Evolutionary conservation across 805 yeast species (phyloP).

Genomic region (Scheffersomyces spartinae): DNA sequence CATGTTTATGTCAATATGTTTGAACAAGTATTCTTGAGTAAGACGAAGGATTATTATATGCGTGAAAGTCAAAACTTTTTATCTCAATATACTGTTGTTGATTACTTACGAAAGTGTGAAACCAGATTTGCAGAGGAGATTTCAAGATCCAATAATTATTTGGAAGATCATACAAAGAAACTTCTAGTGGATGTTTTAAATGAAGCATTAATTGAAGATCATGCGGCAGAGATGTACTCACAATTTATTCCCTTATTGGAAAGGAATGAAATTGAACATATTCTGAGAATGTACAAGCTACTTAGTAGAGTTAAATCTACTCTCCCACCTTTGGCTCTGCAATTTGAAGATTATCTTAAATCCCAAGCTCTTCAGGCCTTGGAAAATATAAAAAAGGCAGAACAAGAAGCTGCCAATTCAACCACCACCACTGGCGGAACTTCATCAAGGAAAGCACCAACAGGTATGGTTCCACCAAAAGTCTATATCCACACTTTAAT

Average conservation of each 20-base stretch:
- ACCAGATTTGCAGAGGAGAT: slow-evolving; percentile 76
- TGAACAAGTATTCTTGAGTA: slow-evolving; percentile 64
- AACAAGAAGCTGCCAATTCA: slow-evolving; percentile 11
- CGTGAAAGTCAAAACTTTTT: slow-evolving; percentile 60
- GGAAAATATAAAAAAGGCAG: slow-evolving; percentile 35
- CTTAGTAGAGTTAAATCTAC: slow-evolving; percentile 72
- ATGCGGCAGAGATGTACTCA: slow-evolving; percentile 61
- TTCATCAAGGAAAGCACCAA: slow-evolving; percentile 4
- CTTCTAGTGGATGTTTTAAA: slow-evolving; percentile 69
- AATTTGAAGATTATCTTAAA: slow-evolving; percentile 64
- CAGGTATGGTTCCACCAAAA: slow-evolving; percentile 46
- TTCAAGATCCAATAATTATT: slow-evolving; percentile 60
- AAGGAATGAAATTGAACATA: slow-evolving; percentile 59
- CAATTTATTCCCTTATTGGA: slow-evolving; percentile 71
- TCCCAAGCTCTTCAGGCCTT: slow-evolving; percentile 50
- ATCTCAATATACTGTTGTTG: slow-evolving; percentile 70
- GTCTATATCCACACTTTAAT: slow-evolving; percentile 70
- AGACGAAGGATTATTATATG: slow-evolving; percentile 48
- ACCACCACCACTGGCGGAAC: slow-evolving; percentile 5
- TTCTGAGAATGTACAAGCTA: slow-evolving; percentile 64
- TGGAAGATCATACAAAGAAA: slow-evolving; percentile 78
- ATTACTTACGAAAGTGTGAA: slow-evolving; percentile 81
- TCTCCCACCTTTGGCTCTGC: slow-evolving; percentile 62
- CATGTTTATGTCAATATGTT: slow-evolving; percentile 72
- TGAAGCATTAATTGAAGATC: slow-evolving; percentile 64